phyloP scores from a whole-genome alignment of 164 flowering plant genomes.

The Tinospora cordifolia region DNA sequence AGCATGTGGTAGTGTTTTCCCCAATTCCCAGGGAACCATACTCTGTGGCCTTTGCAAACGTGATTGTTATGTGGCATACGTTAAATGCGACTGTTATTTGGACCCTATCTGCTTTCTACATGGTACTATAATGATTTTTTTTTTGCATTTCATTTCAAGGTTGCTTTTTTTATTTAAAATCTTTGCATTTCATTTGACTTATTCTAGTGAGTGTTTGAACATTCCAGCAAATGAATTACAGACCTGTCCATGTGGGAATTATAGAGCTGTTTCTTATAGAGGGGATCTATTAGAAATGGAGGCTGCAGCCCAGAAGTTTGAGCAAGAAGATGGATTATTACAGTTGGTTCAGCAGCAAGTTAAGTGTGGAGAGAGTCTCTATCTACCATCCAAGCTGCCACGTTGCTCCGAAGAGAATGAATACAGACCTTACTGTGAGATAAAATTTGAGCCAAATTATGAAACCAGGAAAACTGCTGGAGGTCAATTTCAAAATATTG shows the following conservation, averaged over 20 bases:
- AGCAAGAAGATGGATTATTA: conserved; percentile 46
- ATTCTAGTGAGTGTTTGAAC: not conserved
- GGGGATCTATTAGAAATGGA: conserved; percentile 71
- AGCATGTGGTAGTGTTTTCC: conserved; percentile 30
- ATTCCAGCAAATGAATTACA: conserved; percentile 43
- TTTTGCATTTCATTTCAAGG: not conserved
- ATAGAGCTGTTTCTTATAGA: conserved; percentile 45
- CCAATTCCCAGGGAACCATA: conserved; percentile 56
- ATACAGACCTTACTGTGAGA: conserved; percentile 67
- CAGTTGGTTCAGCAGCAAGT: conserved; percentile 33
- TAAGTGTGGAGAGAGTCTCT: conserved; percentile 30
- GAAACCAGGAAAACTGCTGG: conserved; percentile 8
- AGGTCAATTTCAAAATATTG: conserved; percentile 14
- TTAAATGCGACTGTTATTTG: conserved; percentile 56
- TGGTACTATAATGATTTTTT: conserved; percentile 46
- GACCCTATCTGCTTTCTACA: conserved; percentile 91
- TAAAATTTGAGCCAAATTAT: conserved; percentile 28
- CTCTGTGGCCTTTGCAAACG: conserved; percentile 90
- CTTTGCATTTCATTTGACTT: not conserved
- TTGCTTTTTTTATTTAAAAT: not conserved
- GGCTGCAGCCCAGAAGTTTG: conserved; percentile 69
- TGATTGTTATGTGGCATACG: conserved; percentile 77
- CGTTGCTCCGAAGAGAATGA: conserved; percentile 34
- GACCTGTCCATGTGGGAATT: conserved; percentile 51
- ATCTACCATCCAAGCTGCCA: conserved; percentile 24